phyloP scores from a whole-genome alignment of 202 grass and related monocot genomes.

The Zizania palustris region DNA sequence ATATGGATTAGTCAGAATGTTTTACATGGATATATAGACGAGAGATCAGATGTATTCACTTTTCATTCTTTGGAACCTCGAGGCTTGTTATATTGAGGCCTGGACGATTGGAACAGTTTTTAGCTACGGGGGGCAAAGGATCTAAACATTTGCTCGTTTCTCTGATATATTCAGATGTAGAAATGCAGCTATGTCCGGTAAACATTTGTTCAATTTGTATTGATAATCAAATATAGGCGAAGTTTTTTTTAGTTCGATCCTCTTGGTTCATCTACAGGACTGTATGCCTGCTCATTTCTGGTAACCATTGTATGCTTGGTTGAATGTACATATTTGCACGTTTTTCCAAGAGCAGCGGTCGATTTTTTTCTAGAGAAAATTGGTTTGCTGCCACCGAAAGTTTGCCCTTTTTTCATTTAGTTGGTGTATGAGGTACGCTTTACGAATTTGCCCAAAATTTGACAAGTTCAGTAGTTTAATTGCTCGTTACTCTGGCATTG shows the following conservation, averaged over 20 bases:
- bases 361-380: not conserved
- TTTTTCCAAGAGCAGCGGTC: not conserved
- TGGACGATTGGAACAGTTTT: slow-evolving; percentile 26
- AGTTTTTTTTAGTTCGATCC: not conserved
- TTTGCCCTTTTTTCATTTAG: too few relatives aligned
- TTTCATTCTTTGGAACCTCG: slow-evolving; percentile 43
- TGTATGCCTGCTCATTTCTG: not conserved
- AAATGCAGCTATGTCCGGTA: not conserved
- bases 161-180: not conserved
- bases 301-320: not conserved
- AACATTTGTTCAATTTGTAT: not conserved
- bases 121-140: slow-evolving; percentile 31
- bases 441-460: too few relatives aligned
- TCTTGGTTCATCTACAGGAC: not conserved
- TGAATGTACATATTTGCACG: not conserved
- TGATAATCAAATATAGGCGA: not conserved
- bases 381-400: too few relatives aligned
- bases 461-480: not conserved
- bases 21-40: slow-evolving; percentile 38
- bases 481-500: slow-evolving; percentile 2
- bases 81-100: slow-evolving; percentile 15
- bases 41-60: slow-evolving; percentile 42
- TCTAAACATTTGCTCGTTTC: slow-evolving; percentile 37
- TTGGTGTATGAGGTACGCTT: too few relatives aligned
- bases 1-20: slow-evolving; percentile 46